Evolutionary conservation across 192 early-diverging fungal genomes (phyloP).

Genomic region (Rhizoclosmatium globosum): DNA sequence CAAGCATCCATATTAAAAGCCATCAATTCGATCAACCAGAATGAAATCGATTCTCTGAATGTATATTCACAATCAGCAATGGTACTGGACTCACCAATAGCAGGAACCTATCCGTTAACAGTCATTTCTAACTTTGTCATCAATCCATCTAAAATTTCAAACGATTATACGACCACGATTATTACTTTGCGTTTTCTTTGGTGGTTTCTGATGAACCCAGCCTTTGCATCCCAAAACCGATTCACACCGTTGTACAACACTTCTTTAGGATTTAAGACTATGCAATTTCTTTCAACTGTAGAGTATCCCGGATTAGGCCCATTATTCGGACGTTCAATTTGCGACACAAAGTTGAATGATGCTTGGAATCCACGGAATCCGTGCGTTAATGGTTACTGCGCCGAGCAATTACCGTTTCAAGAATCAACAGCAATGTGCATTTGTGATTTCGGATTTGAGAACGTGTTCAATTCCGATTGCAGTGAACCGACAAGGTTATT

Average conservation of each 20-base stretch:
- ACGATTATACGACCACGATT: not conserved
- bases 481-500: not conserved
- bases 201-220: not conserved
- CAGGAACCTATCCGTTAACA: constrained; percentile 1
- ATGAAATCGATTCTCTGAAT: not conserved
- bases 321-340: not conserved
- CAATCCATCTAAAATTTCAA: not conserved
- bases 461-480: not conserved
- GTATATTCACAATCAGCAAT: not conserved
- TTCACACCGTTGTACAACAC: not conserved
- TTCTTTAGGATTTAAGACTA: not conserved
- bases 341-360: not conserved
- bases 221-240: not conserved
- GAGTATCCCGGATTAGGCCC: not conserved
- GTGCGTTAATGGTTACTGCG: constrained; percentile 1
- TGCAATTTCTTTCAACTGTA: not conserved
- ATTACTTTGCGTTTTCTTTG: not conserved
- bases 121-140: not conserved
- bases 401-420: not conserved
- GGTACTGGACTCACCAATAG: not conserved
- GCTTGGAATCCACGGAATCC: not conserved
- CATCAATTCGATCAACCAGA: not conserved
- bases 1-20: not conserved
- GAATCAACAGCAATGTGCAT: not conserved
- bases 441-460: not conserved